Base-by-base conservation (phyloP, 2,329 filamentous ascomycete species). In the Lachnellula hyalina region DNA sequence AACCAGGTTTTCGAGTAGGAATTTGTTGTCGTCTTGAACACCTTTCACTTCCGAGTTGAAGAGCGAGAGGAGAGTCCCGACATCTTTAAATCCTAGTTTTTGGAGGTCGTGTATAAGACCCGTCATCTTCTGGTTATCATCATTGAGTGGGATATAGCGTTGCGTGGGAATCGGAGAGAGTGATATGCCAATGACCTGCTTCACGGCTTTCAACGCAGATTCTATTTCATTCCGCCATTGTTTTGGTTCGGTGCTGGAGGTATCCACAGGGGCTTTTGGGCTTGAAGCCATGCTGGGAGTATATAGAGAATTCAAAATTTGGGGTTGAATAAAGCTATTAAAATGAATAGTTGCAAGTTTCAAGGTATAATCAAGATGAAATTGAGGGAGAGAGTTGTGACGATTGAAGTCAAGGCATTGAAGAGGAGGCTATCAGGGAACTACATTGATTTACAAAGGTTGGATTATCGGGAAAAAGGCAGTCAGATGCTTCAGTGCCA, bases 1-100 rank as follows among this genome's bases (percentile, higher is more conserved):
- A 57, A 90, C 89, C 5, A 86, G 77, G 7, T 82, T 77, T 69
- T 90, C 87, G 83, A 90, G 89, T 45, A 90, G 74, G 77, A 89
- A 87, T 1, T 84, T 87, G 72, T 87, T 88, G 73, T 93, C 89
- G 63, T 93, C 85, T 5, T 82, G 71, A 11, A 79, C 77, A 1
- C 86, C 84, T 62, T 81, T 85, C 34, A 84, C 69, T 70, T 89
- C 84, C 57, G 74, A 77, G 52, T 80, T 78, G 54, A 89, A 73
- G 38, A 90, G 72, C 5, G 80, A 75, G 45, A 80, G 70, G 17
- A 90, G 72, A 0, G 86, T 89, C 63, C 80, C 79, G 45, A 87
- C 67, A 65, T 70, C 58, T 58, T 74, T 68, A 19, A 78, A 70
- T 51, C 70, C 77, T 59, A 82, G 60, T 52, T 74, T 71, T 48